Conservation (phyloP, 495 filamentous ascomycete genomes). For the Niebla homalea region DNA sequence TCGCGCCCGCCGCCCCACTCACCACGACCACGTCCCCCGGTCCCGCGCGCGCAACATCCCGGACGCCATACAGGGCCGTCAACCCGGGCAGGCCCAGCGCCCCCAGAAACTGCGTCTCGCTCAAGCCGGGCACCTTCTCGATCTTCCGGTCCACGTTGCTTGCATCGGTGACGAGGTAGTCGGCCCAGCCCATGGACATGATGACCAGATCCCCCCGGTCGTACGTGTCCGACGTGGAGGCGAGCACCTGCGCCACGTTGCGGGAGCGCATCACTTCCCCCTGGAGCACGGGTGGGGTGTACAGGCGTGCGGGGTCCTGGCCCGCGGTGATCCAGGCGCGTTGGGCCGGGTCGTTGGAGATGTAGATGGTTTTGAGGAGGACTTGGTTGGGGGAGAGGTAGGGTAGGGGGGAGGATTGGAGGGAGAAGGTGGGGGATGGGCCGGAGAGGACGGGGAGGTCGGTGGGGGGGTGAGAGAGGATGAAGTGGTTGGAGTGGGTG, state of each 20-base stretch:
- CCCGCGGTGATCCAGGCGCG: constrained; percentile 47
- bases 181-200: constrained; percentile 33
- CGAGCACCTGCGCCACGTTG: constrained; percentile 33
- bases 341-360: constrained; percentile 61
- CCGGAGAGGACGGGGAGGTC: constrained; percentile 19
- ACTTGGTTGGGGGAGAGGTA: constrained; percentile 37
- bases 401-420: constrained; percentile 31
- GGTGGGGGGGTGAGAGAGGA: constrained; percentile 24
- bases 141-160: constrained; percentile 18
- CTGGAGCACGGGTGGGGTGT: constrained; percentile 42
- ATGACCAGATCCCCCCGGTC: constrained; percentile 29
- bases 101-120: constrained; percentile 35
- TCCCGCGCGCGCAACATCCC: constrained; percentile 26
- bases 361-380: constrained; percentile 45
- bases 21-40: constrained; percentile 33
- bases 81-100: constrained; percentile 34
- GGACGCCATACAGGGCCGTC: constrained; percentile 39
- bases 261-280: constrained; percentile 46
- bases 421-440: constrained; percentile 32
- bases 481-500: constrained; percentile 24
- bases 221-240: constrained; percentile 21
- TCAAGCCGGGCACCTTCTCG: constrained; percentile 22
- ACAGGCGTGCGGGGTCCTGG: constrained; percentile 33
- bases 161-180: constrained; percentile 33
- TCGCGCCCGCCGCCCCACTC: constrained; percentile 35